Percentiles rank a stretch among this genome's conserved stretches.
These are phyloP conservation scores for Bolboschoenus planiculmis DNA, from an alignment of 176 grass and related monocot species.

Conservation along the genomic window DNA sequence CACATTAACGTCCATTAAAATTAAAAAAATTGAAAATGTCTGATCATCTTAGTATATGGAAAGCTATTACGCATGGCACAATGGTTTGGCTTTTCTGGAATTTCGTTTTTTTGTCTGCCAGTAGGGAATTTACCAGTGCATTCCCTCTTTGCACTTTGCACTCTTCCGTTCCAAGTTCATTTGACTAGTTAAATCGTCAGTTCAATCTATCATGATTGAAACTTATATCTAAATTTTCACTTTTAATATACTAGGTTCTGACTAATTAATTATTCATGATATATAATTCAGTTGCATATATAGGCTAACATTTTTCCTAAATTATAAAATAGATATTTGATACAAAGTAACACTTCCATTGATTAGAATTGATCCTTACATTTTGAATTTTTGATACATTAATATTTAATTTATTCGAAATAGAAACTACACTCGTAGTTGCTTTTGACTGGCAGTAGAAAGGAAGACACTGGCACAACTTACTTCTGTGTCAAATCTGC, in stretches of 20 bases:
- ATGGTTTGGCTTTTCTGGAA: neutral
- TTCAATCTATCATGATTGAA: constrained; percentile 2
- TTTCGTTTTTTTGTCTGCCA: neutral
- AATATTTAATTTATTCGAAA: neutral
- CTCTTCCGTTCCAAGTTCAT: neutral
- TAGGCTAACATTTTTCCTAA: neutral
- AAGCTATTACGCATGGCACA: neutral
- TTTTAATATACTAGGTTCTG: neutral
- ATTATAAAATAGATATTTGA: neutral
- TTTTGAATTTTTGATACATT: neutral
- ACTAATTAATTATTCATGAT: neutral
- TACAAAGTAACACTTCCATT: neutral
- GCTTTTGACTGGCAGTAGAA: neutral
- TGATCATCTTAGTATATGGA: neutral
- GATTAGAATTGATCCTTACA: neutral
- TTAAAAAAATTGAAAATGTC: neutral
- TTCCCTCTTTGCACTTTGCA: neutral
- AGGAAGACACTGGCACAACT: neutral
- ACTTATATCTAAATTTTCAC: too few species aligned
- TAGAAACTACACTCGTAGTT: neutral
- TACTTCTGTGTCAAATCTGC: neutral
- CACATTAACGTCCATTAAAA: too few species aligned
- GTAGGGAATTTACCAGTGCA: neutral
- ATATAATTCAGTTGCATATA: neutral
- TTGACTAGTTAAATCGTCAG: neutral